Evolutionary conservation across 495 filamentous ascomycete genomes (phyloP), one percentile per base, ranked within the genome.

Genomic region (Cladorrhinum samala): DNA sequence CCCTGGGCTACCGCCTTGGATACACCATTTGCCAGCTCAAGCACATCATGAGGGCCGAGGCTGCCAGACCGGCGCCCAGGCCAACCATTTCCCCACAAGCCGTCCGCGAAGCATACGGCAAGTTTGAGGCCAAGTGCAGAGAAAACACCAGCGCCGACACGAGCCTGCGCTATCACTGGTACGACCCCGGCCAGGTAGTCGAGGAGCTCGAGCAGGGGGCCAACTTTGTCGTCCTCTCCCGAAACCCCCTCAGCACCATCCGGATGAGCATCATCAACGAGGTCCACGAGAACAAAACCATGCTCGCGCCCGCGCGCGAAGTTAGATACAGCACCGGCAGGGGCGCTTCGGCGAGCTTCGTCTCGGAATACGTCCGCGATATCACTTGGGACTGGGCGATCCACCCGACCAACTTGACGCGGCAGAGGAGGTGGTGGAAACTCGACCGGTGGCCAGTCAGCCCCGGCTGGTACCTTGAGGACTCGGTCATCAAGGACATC

Each of bases 401-500:
- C 11, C 17, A 46, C 9, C 0, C 7, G 0, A 49, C 40, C 11
- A 50, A 55, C 25, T 39, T 23, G 37, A 20, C 16, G 11, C 1
- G 13, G 37, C 39, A 30, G n/a, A 38, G 23, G 19, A 55, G 53
- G 21, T 68, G 53, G 55, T 64, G 54, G 48, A 21, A 24, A 9
- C 16, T 68, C 17, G 52, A 66, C 52, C 56, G 66, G 38, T 68
- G 63, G 63, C 61, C 66, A 16, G 14, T 60, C 1, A 45, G 27
- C 0, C 27, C 27, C 11, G 21, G 16, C 0, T 54, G 48, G 2
- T 50, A 61, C 36, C 53, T 61, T n/a, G 20, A 55, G 0, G 39
- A 40, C 1, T 6, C 23, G 16, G 37, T 39, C 0, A 40, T 53
- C 24, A 14, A 24, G 0, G 38, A 23, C 2, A 44, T 60, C 2